phyloP scores from a whole-genome alignment of 805 yeast species.

The Candida ascalaphidarum region DNA sequence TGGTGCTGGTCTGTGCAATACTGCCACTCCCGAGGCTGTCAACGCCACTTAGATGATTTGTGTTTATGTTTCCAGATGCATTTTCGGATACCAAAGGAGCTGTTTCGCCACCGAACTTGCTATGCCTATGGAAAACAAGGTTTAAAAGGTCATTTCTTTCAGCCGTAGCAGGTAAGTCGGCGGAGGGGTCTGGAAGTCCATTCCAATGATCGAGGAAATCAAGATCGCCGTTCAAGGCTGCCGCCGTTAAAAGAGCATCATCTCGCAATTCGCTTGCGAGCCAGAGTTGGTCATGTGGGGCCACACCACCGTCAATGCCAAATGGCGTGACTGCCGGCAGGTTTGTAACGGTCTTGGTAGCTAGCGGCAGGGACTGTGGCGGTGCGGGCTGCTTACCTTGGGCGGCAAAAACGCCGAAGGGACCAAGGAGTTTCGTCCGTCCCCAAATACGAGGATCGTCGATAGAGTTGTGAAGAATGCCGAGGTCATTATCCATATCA shows the following conservation, averaged over 20 bases:
- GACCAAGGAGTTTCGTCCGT: conserved; percentile 52
- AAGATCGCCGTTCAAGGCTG: conserved; percentile 56
- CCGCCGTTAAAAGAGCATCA: conserved; percentile 67
- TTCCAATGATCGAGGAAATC: conserved; percentile 38
- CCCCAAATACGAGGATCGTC: neutral
- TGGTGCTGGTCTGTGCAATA: no score
- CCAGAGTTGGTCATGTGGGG: conserved; percentile 51
- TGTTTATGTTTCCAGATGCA: no score
- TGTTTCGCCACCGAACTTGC: no score
- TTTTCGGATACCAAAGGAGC: no score
- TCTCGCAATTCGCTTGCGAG: conserved; percentile 61
- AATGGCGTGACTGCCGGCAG: no score
- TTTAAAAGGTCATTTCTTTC: conserved; percentile 45
- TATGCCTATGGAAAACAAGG: conserved; percentile 42
- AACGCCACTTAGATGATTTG: no score
- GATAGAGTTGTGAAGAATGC: conserved; percentile 39
- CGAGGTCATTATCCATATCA: conserved; percentile 70
- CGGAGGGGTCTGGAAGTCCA: no score
- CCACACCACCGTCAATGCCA: no score
- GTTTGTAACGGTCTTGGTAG: neutral
- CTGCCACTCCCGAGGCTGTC: no score
- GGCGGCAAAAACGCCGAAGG: conserved; percentile 65
- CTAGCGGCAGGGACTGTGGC: neutral
- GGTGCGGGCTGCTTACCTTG: neutral
- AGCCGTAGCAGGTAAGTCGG: no score